These are phyloP conservation scores for Candida pseudoglaebosa DNA, from an alignment of 805 yeast genomes.

Conservation along the genomic window DNA sequence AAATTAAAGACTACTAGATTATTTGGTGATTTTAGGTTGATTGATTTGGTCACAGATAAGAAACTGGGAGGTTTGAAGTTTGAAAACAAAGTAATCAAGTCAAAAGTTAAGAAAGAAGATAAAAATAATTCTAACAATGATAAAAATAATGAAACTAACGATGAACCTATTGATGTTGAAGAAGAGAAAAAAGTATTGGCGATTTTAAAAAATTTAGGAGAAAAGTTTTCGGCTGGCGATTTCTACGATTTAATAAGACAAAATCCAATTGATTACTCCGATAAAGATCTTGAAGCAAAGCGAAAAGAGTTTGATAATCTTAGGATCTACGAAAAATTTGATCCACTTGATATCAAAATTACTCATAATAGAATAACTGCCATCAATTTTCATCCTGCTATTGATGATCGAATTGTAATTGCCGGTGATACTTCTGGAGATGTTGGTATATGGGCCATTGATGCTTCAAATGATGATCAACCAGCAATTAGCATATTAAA, in stretches of 20 bases:
- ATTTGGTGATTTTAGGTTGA: constrained; percentile 59
- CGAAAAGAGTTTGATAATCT: constrained; percentile 54
- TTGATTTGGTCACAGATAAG: constrained; percentile 50
- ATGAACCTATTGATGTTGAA: constrained; percentile 8
- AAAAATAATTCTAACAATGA: constrained; percentile 7
- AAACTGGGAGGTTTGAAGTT: constrained; percentile 31
- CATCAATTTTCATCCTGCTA: constrained; percentile 72
- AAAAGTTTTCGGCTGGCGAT: constrained; percentile 64
- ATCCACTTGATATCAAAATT: constrained; percentile 68
- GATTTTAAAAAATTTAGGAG: constrained; percentile 38
- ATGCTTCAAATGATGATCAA: constrained; percentile 30
- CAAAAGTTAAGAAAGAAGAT: constrained; percentile 10
- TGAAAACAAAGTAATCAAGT: constrained; percentile 25
- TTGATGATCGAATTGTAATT: constrained; percentile 55
- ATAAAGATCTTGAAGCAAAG: constrained; percentile 41
- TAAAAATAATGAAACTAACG: constrained; percentile 7
- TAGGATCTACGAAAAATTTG: constrained; percentile 50
- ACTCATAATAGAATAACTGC: constrained; percentile 71
- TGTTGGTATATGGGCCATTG: constrained; percentile 85
- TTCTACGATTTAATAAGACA: constrained; percentile 52
- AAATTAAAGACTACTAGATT: constrained; percentile 54
- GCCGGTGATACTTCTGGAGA: constrained; percentile 92
- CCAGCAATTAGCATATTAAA: constrained; percentile 62
- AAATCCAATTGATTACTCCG: constrained; percentile 19
- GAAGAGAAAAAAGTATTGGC: constrained; percentile 27